A percentile compares a stretch with the other conserved stretches of the same genome.
Evolutionary conservation across 257 asterid species (phyloP).

Genomic region (Primulina eburnea): DNA sequence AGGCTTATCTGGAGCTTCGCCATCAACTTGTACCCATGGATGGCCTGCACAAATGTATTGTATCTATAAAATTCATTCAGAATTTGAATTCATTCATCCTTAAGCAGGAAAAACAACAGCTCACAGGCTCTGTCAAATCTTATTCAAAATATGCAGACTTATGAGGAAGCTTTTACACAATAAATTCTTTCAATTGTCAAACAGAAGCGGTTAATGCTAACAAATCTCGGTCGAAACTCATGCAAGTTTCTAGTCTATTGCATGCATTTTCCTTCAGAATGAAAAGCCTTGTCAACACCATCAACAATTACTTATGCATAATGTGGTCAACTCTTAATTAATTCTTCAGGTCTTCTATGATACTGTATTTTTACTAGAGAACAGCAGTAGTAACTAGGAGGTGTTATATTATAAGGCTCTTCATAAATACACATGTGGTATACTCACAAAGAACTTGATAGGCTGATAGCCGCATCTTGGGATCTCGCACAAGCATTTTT

Average conservation of each 20-base stretch:
- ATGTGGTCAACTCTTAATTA: background rate
- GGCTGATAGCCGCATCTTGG: conserved; percentile 56
- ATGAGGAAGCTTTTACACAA: background rate
- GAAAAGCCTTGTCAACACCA: background rate
- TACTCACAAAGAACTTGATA: conserved; percentile 83
- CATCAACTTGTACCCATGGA: conserved; percentile 66
- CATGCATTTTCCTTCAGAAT: background rate
- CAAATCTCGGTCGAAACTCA: background rate
- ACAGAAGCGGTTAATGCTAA: background rate
- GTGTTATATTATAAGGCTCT: background rate
- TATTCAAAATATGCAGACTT: background rate
- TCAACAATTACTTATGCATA: background rate
- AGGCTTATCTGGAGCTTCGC: conserved; percentile 70
- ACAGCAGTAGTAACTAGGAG: background rate
- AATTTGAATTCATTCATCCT: background rate
- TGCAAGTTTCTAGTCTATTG: background rate
- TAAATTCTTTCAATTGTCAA: background rate
- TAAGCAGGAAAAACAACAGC: background rate
- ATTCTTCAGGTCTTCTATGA: background rate
- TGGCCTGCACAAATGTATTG: conserved; percentile 48
- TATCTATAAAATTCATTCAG: background rate
- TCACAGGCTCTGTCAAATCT: background rate
- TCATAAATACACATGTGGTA: conserved; percentile 3
- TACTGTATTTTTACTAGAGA: background rate
- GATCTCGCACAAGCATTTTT: conserved; percentile 64